Evolutionary conservation across 169 alveolate species (phyloP).

Genomic region (Sarcocystis neurona): DNA sequence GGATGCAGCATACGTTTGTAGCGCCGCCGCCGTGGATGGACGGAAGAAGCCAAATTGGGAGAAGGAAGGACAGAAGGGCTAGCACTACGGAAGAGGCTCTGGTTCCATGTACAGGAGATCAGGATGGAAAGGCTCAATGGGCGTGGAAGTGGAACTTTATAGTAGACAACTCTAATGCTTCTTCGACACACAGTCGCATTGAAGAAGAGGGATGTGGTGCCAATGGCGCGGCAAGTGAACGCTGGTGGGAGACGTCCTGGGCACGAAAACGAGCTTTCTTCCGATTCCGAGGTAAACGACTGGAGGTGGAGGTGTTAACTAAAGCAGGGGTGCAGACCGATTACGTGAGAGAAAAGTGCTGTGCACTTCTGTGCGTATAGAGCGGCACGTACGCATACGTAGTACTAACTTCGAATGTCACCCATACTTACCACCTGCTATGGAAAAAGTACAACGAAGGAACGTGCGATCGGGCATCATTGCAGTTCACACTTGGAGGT

Average conservation of each 20-base stretch:
- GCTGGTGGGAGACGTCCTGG: constrained; percentile 46
- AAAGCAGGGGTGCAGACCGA: too few relatives aligned
- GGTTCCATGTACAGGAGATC: neutral
- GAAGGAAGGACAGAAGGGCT: neutral
- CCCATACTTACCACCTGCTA: too few relatives aligned
- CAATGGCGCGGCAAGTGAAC: neutral
- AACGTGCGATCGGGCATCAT: too few relatives aligned
- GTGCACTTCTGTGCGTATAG: too few relatives aligned
- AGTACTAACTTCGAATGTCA: too few relatives aligned
- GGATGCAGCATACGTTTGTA: too few relatives aligned
- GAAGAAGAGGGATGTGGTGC: constrained; percentile 11
- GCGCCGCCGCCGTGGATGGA: too few relatives aligned
- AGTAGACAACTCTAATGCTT: constrained; percentile 8
- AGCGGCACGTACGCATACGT: too few relatives aligned
- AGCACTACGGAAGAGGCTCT: neutral
- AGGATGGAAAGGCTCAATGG: neutral
- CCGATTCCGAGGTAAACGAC: constrained; percentile 39
- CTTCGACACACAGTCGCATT: neutral
- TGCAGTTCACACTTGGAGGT: too few relatives aligned
- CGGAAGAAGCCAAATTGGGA: neutral
- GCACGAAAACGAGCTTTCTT: neutral
- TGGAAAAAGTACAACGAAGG: too few relatives aligned
- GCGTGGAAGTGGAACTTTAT: constrained; percentile 18
- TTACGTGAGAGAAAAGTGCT: too few relatives aligned
- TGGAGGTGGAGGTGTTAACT: too few relatives aligned